A percentile compares a stretch with the other conserved stretches of the same genome.
Evolutionary conservation across 106 monocot genomes (phyloP).

Genomic region (Acorus calamus): DNA sequence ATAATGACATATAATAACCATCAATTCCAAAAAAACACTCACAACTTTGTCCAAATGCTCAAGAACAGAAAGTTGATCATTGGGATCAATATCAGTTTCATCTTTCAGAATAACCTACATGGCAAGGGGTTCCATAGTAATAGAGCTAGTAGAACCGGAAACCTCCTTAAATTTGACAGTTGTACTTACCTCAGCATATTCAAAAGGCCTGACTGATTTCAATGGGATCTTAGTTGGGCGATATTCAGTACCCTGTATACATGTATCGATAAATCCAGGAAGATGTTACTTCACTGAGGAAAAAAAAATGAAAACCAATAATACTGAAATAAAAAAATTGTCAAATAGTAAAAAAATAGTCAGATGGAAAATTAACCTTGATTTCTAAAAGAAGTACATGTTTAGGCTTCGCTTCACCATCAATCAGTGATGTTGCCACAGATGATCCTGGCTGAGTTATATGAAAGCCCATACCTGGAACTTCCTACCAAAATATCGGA

Average conservation of each 20-base stretch:
- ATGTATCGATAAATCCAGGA: conserved; percentile 1
- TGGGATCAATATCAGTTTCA: conserved; percentile 81
- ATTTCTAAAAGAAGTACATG: conserved; percentile 91
- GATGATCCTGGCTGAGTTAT: conserved; percentile 98
- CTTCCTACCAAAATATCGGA: conserved; percentile 47
- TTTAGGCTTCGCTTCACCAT: conserved; percentile 96
- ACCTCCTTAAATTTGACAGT: too few species aligned
- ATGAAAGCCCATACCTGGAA: conserved; percentile 98
- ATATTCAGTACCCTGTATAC: conserved; percentile 82
- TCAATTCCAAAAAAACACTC: conserved; percentile 18
- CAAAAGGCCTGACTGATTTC: conserved; percentile 92
- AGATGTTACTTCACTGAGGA: background rate
- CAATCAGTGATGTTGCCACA: conserved; percentile 98
- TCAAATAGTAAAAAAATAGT: background rate
- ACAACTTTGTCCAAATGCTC: conserved; percentile 93
- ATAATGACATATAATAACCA: too few species aligned
- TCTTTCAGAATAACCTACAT: conserved; percentile 93
- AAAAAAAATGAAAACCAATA: background rate
- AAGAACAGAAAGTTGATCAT: conserved; percentile 89
- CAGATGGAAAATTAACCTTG: conserved; percentile 40
- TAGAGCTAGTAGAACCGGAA: too few species aligned
- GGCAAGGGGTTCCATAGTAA: background rate
- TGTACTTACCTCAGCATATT: conserved; percentile 77
- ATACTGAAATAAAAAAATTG: background rate
- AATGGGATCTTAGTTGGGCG: conserved; percentile 91